Evolutionary conservation across 1,284 basidiomycete species (phyloP).

Genomic region (Marasmius fiardii): DNA sequence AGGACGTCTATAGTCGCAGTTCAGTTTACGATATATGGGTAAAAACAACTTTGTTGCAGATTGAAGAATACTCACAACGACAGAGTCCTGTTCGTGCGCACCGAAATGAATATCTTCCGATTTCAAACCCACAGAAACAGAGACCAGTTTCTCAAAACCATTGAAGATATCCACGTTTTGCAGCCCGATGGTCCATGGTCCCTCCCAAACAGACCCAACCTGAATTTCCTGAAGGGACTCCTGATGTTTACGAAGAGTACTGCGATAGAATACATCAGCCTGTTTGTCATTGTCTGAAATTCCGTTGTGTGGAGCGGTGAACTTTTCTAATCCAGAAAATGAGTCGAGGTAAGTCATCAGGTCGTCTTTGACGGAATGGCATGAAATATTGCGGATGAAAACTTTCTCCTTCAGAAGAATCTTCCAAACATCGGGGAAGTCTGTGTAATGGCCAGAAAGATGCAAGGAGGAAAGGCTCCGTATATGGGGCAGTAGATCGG

Average conservation of each 20-base stretch:
- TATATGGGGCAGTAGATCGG: neutral
- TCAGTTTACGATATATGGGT: neutral
- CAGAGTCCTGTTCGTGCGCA: neutral
- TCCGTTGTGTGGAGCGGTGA: neutral
- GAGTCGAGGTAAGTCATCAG: neutral
- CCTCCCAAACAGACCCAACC: neutral
- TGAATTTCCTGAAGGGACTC: neutral
- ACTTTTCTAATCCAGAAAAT: neutral
- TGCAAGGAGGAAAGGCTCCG: neutral
- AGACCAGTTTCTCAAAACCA: neutral
- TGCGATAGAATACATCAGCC: neutral
- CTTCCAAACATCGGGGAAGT: neutral
- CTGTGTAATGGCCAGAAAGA: neutral
- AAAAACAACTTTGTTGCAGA: neutral
- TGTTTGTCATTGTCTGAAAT: neutral
- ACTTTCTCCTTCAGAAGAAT: neutral
- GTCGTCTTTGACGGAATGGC: neutral
- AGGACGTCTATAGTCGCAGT: neutral
- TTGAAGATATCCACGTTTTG: neutral
- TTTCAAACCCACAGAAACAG: neutral
- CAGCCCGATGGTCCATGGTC: neutral
- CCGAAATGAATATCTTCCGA: neutral
- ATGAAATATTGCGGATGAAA: neutral
- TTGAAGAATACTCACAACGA: neutral
- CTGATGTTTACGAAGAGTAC: neutral